Evolutionary conservation across 139 green algal genomes (phyloP).

Genomic region (Chlamydomonas sp.): DNA sequence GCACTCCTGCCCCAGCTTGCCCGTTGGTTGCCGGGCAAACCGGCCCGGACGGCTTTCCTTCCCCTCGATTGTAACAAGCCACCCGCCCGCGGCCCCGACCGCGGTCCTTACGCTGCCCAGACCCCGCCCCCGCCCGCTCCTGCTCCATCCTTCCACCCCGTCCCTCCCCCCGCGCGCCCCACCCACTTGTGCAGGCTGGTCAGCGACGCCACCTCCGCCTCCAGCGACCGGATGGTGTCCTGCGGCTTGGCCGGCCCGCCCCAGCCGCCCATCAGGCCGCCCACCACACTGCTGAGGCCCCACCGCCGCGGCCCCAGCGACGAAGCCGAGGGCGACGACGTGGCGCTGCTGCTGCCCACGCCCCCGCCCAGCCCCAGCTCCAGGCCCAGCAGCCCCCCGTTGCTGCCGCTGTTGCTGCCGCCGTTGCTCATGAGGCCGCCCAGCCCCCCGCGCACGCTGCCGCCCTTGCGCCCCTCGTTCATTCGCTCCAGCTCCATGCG

Average conservation of each 20-base stretch:
- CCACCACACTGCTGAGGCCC: conserved; percentile 59
- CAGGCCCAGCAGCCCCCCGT: neutral
- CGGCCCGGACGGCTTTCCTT: no score
- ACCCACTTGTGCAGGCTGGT: conserved; percentile 47
- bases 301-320: neutral
- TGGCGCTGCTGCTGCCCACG: neutral
- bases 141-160: neutral
- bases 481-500: conserved; percentile 52
- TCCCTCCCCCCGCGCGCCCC: neutral
- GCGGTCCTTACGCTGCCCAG: no score
- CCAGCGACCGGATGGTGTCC: conserved; percentile 64
- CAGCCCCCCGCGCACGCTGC: neutral
- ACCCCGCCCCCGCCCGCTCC: neutral
- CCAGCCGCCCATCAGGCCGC: conserved; percentile 15
- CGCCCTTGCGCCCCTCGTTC: conserved; percentile 21
- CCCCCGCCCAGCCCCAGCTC: neutral
- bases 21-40: no score
- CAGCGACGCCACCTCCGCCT: conserved; percentile 66
- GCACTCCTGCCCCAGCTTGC: no score
- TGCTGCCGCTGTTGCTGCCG: neutral
- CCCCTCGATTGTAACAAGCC: no score
- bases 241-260: conserved; percentile 24
- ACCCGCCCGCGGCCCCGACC: no score
- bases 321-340: neutral
- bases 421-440: conserved; percentile 1